These are phyloP conservation scores for Chrysanthemum lavandulifolium DNA, from an alignment of 129 eudicot genomes.

Conservation along the genomic window DNA sequence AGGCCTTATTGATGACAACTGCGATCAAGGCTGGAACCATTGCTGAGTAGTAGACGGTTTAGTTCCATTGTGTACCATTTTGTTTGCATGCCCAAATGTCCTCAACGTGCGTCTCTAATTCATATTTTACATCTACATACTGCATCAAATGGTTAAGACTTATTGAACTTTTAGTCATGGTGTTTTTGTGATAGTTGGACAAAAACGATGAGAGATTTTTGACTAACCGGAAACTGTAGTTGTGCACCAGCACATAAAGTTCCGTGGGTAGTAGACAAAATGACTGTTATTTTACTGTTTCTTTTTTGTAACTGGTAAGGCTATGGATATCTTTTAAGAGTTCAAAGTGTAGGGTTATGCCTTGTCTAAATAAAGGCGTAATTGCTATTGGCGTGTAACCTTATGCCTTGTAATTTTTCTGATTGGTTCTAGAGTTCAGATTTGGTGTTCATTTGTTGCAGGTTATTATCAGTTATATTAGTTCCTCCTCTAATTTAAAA, in stretches of 20 bases:
- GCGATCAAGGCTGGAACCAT: background rate
- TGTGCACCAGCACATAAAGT: background rate
- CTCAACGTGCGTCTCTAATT: slow-evolving; percentile 8
- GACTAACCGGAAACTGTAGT: slow-evolving; percentile 3
- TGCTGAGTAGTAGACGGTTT: slow-evolving; percentile 6
- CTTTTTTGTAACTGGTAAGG: background rate
- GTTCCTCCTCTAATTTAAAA: background rate
- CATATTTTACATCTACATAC: slow-evolving; percentile 16
- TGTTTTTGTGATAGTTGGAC: slow-evolving; percentile 27
- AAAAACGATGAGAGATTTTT: slow-evolving; percentile 16
- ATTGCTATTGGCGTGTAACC: background rate
- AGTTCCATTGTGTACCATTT: slow-evolving; percentile 15
- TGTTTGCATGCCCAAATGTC: background rate
- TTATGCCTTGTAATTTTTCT: background rate
- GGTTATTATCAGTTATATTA: background rate
- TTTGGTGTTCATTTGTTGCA: background rate
- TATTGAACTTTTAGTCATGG: slow-evolving; percentile 15
- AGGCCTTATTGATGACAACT: slow-evolving; percentile 35
- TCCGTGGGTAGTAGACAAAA: background rate
- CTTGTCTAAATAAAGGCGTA: background rate
- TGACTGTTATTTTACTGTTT: background rate
- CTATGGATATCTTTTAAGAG: background rate
- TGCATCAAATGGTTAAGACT: slow-evolving; percentile 4
- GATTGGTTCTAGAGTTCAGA: background rate
- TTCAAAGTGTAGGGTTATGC: background rate